These are phyloP conservation scores for Cryptococcus deneoformans DNA, from an alignment of 1,284 basidiomycete species.

Conservation along the genomic window DNA sequence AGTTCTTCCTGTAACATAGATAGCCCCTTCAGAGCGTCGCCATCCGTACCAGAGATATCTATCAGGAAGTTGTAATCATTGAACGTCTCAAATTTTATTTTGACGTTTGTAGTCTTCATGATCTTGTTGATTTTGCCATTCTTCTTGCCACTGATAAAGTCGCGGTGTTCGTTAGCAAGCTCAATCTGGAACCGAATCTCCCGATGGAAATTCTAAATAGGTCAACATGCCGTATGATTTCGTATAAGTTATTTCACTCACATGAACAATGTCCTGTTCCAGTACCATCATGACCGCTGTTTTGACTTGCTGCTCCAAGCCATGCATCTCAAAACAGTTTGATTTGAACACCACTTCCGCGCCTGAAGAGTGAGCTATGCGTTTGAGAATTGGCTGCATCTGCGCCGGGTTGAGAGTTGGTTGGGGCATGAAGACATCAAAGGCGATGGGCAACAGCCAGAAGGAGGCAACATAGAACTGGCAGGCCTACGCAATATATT, in stretches of 20 bases:
- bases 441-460: constrained; percentile 91
- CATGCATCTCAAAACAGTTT: constrained; percentile 97
- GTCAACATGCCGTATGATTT: not conserved
- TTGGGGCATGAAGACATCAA: constrained; percentile 82
- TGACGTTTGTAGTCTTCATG: constrained; percentile 93
- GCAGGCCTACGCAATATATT: constrained; percentile 64
- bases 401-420: constrained; percentile 74
- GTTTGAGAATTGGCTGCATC: constrained; percentile 79
- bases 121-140: constrained; percentile 99
- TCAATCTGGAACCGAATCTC: constrained; percentile 99
- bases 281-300: constrained; percentile 80
- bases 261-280: constrained; percentile 88
- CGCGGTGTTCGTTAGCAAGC: constrained; percentile 94
- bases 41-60: constrained; percentile 80
- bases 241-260: constrained; percentile 38
- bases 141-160: constrained; percentile 98
- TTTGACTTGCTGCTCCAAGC: constrained; percentile 89
- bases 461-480: constrained; percentile 95
- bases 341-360: constrained; percentile 96
- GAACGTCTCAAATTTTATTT: constrained; percentile 99
- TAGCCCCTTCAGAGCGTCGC: constrained; percentile 80
- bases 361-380: constrained; percentile 80
- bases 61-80: constrained; percentile 98
- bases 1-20: constrained; percentile 92
- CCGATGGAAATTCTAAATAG: constrained; percentile 72